A percentile compares a stretch with the other conserved stretches of the same genome.
Conservation (phyloP, 2,329 filamentous ascomycete species). For the Grosmannia clavigera region DNA sequence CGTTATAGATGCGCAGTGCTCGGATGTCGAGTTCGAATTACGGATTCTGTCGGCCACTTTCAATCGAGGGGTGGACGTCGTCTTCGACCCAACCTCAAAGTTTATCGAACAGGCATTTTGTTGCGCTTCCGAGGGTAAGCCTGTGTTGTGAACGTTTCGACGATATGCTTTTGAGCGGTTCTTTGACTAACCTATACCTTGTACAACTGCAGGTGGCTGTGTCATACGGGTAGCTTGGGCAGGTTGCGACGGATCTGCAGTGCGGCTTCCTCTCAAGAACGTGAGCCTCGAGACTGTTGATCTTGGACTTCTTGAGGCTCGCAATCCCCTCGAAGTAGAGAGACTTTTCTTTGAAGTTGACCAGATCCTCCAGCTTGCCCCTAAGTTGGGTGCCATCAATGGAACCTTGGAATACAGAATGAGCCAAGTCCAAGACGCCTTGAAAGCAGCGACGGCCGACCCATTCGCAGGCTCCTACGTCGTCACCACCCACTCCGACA, state of each 20-base stretch:
- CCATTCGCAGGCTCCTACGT: conserved; percentile 1
- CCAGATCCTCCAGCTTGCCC: conserved; percentile 2
- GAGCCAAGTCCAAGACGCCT: conserved; percentile 1
- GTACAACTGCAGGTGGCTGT: conserved; percentile 5
- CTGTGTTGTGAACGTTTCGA: not conserved
- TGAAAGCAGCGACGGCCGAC: not conserved
- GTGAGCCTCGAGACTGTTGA: conserved; percentile 15
- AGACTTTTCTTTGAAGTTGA: conserved; percentile 6
- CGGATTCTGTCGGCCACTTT: conserved; percentile 21
- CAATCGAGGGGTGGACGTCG: conserved; percentile 25
- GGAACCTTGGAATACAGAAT: conserved; percentile 2
- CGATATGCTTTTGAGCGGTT: not conserved
- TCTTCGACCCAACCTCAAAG: conserved; percentile 32
- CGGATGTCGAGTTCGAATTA: conserved; percentile 5
- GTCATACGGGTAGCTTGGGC: conserved; percentile 7
- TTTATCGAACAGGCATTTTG: conserved; percentile 16
- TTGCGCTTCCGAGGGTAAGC: conserved; percentile 19
- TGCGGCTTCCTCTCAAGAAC: conserved; percentile 5
- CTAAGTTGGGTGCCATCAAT: not conserved
- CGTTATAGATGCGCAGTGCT: conserved; percentile 14
- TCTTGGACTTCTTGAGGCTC: conserved; percentile 7
- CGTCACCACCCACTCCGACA: not conserved
- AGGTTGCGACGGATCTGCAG: not conserved
- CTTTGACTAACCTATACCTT: not conserved
- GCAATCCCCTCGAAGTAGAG: conserved; percentile 1